phyloP scores from a whole-genome alignment of 768 basidiomycete species.

The Leccinum variicolor region DNA sequence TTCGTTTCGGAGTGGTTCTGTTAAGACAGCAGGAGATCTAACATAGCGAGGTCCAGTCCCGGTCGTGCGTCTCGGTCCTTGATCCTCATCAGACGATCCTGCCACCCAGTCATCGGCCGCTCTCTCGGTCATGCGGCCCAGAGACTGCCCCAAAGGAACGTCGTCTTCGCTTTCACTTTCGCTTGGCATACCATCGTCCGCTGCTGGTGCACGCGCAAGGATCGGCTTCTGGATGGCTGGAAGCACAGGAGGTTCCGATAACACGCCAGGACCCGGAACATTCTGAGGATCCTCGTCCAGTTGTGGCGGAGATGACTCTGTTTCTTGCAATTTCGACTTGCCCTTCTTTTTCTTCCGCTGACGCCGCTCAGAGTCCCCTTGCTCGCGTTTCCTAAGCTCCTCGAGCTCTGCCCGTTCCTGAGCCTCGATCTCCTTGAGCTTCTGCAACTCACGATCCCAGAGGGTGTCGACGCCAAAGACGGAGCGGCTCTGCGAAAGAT shows the following conservation, averaged over 20 bases:
- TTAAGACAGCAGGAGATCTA: slow-evolving; percentile 7
- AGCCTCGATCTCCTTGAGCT: slow-evolving; percentile 74
- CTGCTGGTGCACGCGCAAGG: slow-evolving; percentile 28
- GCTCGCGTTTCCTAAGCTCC: slow-evolving; percentile 44
- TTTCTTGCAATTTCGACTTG: slow-evolving; percentile 47
- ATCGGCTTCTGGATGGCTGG: slow-evolving; percentile 36
- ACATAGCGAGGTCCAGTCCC: slow-evolving; percentile 53
- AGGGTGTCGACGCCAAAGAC: slow-evolving; percentile 93
- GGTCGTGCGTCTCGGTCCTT: slow-evolving; percentile 51
- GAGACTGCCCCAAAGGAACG: slow-evolving; percentile 18
- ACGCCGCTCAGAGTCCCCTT: slow-evolving; percentile 39
- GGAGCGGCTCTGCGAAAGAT: slow-evolving; percentile 54
- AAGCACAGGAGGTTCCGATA: slow-evolving; percentile 28
- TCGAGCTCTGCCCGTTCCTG: slow-evolving; percentile 59
- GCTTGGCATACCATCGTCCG: slow-evolving; percentile 42
- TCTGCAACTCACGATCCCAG: slow-evolving; percentile 87
- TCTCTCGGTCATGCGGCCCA: slow-evolving; percentile 19
- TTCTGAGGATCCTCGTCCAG: slow-evolving; percentile 35
- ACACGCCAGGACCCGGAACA: slow-evolving; percentile 12
- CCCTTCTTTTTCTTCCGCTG: slow-evolving; percentile 40
- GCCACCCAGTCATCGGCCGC: slow-evolving; percentile 41
- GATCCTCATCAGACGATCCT: slow-evolving; percentile 63
- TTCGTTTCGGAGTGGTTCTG: neutral
- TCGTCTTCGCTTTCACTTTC: slow-evolving; percentile 52
- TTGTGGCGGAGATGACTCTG: slow-evolving; percentile 26